Percentiles rank a stretch among this genome's conserved stretches.
Conservation (phyloP, 345 rosid genomes). For the Dimocarpus longan region DNA sequence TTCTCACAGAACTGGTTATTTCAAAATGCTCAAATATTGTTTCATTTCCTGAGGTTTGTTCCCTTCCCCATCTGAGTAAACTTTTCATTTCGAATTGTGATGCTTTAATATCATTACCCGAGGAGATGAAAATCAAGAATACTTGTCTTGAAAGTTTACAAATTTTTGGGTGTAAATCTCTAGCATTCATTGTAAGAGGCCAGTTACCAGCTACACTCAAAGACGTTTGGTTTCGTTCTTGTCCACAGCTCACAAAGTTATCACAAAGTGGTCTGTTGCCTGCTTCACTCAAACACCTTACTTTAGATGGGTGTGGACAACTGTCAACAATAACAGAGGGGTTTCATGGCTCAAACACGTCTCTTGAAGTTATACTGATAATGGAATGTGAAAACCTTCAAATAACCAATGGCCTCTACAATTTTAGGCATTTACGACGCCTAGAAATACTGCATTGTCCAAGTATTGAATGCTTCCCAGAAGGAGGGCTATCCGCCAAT, state of each 20-base stretch:
- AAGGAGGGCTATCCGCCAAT: too few relatives aligned
- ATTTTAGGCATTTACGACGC: too few relatives aligned
- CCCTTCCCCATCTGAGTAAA: not conserved
- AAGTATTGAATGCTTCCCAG: too few relatives aligned
- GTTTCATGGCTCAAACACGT: too few relatives aligned
- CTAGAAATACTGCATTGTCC: too few relatives aligned
- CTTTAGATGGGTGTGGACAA: rapidly evolving
- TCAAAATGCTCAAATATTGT: not conserved
- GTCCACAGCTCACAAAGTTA: slow-evolving; percentile 12
- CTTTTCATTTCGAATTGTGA: not conserved
- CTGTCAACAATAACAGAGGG: not conserved
- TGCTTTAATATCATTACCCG: not conserved
- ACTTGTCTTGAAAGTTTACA: not conserved
- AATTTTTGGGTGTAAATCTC: not conserved
- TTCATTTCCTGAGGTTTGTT: not conserved
- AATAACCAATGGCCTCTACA: too few relatives aligned
- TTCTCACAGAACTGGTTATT: not conserved
- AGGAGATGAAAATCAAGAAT: not conserved
- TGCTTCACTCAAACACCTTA: not conserved
- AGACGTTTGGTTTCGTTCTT: not conserved
- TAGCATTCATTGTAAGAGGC: not conserved
- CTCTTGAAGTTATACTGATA: not conserved
- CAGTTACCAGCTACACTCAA: not conserved
- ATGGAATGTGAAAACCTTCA: too few relatives aligned
- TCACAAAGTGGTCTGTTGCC: not conserved